Conservation (phyloP, 2,329 filamentous ascomycete species). For the Thelonectria blattea region DNA sequence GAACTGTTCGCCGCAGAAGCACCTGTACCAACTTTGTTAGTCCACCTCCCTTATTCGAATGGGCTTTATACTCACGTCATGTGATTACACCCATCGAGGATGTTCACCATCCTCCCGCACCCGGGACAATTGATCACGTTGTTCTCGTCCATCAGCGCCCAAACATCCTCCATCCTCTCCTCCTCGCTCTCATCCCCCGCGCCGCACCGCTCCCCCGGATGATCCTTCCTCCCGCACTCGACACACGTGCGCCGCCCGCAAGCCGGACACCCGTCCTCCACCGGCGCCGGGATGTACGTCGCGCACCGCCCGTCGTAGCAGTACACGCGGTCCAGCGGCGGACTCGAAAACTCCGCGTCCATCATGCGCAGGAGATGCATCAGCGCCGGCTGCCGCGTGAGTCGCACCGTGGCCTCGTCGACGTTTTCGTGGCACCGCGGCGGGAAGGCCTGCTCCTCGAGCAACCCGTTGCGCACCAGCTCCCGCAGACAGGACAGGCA, state of each 20-base stretch:
- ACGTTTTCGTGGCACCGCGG: slow-evolving; percentile 33
- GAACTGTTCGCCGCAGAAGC: slow-evolving; percentile 54
- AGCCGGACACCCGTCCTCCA: slow-evolving; percentile 15
- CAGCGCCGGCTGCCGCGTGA: slow-evolving; percentile 23
- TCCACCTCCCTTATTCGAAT: too few relatives aligned
- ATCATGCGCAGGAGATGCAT: slow-evolving; percentile 32
- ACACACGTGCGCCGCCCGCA: slow-evolving; percentile 26
- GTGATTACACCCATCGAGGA: slow-evolving; percentile 36
- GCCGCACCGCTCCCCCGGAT: slow-evolving; percentile 12
- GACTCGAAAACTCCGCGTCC: slow-evolving; percentile 16
- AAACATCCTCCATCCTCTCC: slow-evolving; percentile 28
- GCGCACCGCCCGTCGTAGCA: slow-evolving; percentile 32
- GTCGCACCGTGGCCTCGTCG: slow-evolving; percentile 19
- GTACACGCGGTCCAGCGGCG: slow-evolving; percentile 26
- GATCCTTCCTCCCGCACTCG: slow-evolving; percentile 11
- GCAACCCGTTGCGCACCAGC: slow-evolving; percentile 28
- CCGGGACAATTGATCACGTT: slow-evolving; percentile 31
- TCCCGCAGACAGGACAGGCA: slow-evolving; percentile 31
- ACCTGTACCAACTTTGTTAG: too few relatives aligned
- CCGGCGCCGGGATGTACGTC: slow-evolving; percentile 27
- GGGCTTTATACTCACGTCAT: slow-evolving; percentile 25
- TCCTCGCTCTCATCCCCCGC: neutral
- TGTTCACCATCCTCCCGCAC: slow-evolving; percentile 30
- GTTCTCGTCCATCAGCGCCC: slow-evolving; percentile 35
- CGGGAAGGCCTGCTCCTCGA: slow-evolving; percentile 29